Conservation (phyloP, 805 yeast species). For the Metschnikowia rubicola region DNA sequence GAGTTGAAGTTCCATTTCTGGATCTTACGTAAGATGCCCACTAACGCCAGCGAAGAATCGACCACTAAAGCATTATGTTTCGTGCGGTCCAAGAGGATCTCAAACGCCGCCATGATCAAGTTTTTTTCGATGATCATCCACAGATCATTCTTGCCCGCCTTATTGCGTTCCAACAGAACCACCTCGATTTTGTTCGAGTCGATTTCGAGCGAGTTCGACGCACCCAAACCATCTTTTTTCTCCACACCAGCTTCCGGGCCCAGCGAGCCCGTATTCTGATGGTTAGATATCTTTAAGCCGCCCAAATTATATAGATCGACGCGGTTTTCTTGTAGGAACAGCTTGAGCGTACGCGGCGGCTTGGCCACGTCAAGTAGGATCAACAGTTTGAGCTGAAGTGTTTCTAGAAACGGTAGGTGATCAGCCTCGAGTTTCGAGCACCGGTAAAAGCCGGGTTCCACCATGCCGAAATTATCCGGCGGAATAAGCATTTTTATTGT, state of each 20-base stretch:
- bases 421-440: slow-evolving; percentile 76
- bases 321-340: slow-evolving; percentile 56
- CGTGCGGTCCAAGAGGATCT: slow-evolving; percentile 56
- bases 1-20: slow-evolving; percentile 89
- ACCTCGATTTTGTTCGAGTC: slow-evolving; percentile 20
- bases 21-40: slow-evolving; percentile 76
- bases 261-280: slow-evolving; percentile 24
- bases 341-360: slow-evolving; percentile 68
- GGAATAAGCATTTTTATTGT: slow-evolving; percentile 67
- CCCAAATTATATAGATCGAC: slow-evolving; percentile 51
- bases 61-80: slow-evolving; percentile 70
- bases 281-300: slow-evolving; percentile 38
- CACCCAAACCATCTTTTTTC: slow-evolving; percentile 2
- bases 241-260: slow-evolving; percentile 5
- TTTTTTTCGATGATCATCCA: slow-evolving; percentile 76
- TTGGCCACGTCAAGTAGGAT: slow-evolving; percentile 80
- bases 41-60: slow-evolving; percentile 74
- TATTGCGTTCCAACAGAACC: slow-evolving; percentile 21
- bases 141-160: slow-evolving; percentile 43
- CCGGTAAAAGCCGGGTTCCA: slow-evolving; percentile 80
- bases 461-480: slow-evolving; percentile 89
- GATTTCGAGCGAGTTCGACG: slow-evolving; percentile 20
- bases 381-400: slow-evolving; percentile 64
- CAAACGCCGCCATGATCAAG: slow-evolving; percentile 63
- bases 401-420: slow-evolving; percentile 72